phyloP scores from a whole-genome alignment of 2,329 filamentous ascomycete species.

The Alternaria sp. region DNA sequence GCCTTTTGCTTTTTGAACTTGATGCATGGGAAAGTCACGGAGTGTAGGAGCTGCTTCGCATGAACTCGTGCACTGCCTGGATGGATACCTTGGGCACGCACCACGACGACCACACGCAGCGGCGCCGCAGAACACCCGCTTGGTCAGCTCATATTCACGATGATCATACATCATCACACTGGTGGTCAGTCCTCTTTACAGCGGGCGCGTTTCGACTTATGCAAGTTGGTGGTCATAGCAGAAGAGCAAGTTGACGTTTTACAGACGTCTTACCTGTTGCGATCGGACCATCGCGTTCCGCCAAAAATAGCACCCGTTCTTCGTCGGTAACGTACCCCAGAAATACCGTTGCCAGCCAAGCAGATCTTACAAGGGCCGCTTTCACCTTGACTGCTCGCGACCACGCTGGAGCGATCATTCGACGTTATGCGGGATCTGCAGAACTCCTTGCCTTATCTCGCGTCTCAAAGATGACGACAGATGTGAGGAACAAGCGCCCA shows the following conservation, averaged over 20 bases:
- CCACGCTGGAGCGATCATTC: constrained; percentile 35
- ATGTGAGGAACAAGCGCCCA: constrained; percentile 9
- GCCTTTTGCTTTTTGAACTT: constrained; percentile 4
- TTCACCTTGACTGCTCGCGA: constrained; percentile 20
- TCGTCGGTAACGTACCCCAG: constrained; percentile 36
- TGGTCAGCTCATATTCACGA: constrained; percentile 16
- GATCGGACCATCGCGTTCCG: constrained; percentile 21
- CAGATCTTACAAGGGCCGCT: constrained; percentile 23
- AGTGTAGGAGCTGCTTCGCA: constrained; percentile 7
- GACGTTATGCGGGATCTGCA: constrained; percentile 42
- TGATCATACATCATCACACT: constrained; percentile 23
- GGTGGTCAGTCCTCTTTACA: constrained; percentile 14
- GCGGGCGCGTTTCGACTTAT: constrained; percentile 32
- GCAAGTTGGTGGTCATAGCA: constrained; percentile 21
- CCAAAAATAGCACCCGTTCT: constrained; percentile 45
- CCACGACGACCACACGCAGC: constrained; percentile 7
- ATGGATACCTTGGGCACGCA: constrained; percentile 10
- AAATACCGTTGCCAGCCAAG: constrained; percentile 39
- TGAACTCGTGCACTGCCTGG: constrained; percentile 7
- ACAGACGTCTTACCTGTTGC: constrained; percentile 24
- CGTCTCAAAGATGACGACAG: constrained; percentile 34
- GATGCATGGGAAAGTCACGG: constrained; percentile 5
- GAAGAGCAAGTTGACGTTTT: constrained; percentile 16
- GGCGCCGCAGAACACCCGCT: constrained; percentile 23
- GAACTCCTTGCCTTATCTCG: constrained; percentile 39